Evolutionary conservation across 2,329 filamentous ascomycete species (phyloP).

Genomic region (Sphaerulina musiva): DNA sequence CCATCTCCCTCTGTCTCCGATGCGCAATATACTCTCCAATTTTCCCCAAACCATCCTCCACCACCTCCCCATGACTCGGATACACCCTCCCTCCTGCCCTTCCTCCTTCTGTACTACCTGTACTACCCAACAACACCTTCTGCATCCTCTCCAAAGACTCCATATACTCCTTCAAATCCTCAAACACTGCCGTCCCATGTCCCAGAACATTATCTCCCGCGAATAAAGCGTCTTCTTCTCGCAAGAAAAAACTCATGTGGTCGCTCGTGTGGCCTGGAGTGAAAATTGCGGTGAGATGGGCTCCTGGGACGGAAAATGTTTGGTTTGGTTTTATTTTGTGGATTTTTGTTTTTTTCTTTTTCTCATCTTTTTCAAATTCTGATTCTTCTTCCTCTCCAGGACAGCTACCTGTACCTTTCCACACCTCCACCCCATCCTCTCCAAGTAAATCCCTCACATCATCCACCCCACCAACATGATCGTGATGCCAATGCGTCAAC

Average conservation of each 20-base stretch:
- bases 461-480: constrained; percentile 71
- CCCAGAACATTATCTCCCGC: constrained; percentile 86
- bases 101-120: no score
- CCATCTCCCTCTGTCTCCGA: constrained; percentile 68
- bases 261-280: constrained; percentile 74
- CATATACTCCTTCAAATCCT: constrained; percentile 66
- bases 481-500: constrained; percentile 86
- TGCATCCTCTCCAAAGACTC: constrained; percentile 63
- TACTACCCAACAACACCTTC: constrained; percentile 44
- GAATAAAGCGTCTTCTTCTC: constrained; percentile 75
- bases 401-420: no score
- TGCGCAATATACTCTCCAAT: constrained; percentile 80
- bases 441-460: constrained; percentile 49
- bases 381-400: no score
- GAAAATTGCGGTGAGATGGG: constrained; percentile 60
- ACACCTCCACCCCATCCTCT: neutral
- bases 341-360: no score
- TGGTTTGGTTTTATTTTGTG: no score
- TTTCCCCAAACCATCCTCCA: constrained; percentile 64
- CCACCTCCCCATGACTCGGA: constrained; percentile 77
- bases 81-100: constrained; percentile 52
- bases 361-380: no score
- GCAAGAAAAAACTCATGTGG: constrained; percentile 67
- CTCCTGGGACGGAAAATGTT: constrained; percentile 46
- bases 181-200: constrained; percentile 74